Percentiles rank a stretch among this genome's conserved stretches.
These are phyloP conservation scores for Geranomyces variabilis DNA, from an alignment of 192 early-diverging fungal genomes.

Conservation along the genomic window DNA sequence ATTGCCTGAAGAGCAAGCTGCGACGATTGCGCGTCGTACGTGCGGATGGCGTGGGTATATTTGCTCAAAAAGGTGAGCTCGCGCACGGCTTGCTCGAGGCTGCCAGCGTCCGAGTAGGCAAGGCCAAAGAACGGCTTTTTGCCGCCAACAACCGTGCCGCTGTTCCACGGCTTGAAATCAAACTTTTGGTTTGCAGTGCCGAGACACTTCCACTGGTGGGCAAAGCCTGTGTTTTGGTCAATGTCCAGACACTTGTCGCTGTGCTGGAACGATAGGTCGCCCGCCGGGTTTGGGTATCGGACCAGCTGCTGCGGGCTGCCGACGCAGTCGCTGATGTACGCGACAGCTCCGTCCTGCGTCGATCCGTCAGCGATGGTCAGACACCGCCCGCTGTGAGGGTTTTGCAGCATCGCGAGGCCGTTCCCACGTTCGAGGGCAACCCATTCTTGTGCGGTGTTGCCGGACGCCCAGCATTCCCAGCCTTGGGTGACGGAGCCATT, in stretches of 20 bases:
- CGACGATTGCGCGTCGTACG: not conserved
- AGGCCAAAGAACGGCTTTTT: not conserved
- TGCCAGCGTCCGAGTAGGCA: not conserved
- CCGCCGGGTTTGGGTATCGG: conserved; percentile 2
- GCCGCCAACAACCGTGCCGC: not conserved
- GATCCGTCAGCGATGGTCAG: not conserved
- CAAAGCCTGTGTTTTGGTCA: not conserved
- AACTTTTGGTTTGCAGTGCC: not conserved
- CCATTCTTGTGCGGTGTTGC: too few relatives aligned
- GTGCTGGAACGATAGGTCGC: conserved; percentile 2
- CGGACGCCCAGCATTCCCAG: too few relatives aligned
- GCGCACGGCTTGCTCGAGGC: not conserved
- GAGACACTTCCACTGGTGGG: not conserved
- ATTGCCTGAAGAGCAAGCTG: not conserved
- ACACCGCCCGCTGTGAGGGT: not conserved
- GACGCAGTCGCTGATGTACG: not conserved
- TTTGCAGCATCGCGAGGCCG: not conserved
- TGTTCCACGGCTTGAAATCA: conserved; percentile 1
- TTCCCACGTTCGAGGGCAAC: too few relatives aligned
- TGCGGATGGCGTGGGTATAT: conserved; percentile 3
- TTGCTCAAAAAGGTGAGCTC: not conserved
- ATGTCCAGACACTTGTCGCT: conserved; percentile 10
- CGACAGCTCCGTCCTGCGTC: not conserved
- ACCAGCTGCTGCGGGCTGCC: not conserved
- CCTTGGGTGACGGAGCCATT: too few relatives aligned